phyloP scores from a whole-genome alignment of 768 basidiomycete species.

The Amanita exitialis region DNA sequence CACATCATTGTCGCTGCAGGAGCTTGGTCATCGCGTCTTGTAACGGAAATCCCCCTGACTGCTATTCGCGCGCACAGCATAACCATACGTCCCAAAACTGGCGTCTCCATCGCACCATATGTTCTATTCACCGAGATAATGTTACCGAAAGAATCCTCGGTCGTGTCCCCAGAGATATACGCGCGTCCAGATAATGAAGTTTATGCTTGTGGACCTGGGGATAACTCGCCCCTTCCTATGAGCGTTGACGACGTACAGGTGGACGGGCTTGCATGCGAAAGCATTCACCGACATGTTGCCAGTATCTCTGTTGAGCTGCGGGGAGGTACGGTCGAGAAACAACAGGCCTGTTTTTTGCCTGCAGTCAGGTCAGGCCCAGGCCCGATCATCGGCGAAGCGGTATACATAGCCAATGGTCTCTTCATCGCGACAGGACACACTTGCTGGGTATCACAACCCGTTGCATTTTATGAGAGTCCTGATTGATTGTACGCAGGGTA shows the following conservation, averaged over 20 bases:
- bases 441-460: slow-evolving; percentile 47
- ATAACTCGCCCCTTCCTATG: slow-evolving; percentile 56
- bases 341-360: slow-evolving; percentile 76
- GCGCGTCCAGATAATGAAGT: slow-evolving; percentile 61
- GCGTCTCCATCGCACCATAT: slow-evolving; percentile 52
- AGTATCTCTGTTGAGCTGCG: slow-evolving; percentile 51
- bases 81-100: slow-evolving; percentile 40
- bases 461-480: neutral
- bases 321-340: slow-evolving; percentile 38
- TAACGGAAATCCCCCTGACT: slow-evolving; percentile 47
- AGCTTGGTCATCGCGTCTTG: slow-evolving; percentile 67
- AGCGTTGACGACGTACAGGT: slow-evolving; percentile 66
- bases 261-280: slow-evolving; percentile 44
- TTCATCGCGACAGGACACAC: slow-evolving; percentile 73
- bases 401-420: slow-evolving; percentile 46
- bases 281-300: slow-evolving; percentile 42
- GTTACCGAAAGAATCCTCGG: slow-evolving; percentile 10
- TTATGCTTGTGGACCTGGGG: slow-evolving; percentile 74
- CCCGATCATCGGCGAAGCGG: slow-evolving; percentile 64
- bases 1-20: slow-evolving; percentile 76
- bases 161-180: slow-evolving; percentile 58
- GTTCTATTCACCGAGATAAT: slow-evolving; percentile 76
- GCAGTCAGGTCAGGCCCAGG: slow-evolving; percentile 45
- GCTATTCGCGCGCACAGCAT: slow-evolving; percentile 68
- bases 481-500: slow-evolving; percentile 34